phyloP scores from a whole-genome alignment of 2,329 filamentous ascomycete genomes.

The Sporothrix globosa region DNA sequence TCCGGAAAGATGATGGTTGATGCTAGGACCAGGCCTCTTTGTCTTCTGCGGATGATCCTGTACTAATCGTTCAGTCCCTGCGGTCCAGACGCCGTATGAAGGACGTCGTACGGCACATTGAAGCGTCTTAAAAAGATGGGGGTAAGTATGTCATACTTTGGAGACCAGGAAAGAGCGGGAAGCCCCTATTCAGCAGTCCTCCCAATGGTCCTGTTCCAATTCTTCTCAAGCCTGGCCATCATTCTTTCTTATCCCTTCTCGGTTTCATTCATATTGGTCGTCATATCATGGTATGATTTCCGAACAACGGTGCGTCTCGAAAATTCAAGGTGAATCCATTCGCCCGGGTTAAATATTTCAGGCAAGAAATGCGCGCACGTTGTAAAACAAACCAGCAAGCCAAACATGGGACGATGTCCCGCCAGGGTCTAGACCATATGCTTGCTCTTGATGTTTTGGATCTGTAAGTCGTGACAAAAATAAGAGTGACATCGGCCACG shows the following conservation, averaged over 20 bases:
- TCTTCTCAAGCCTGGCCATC: background rate
- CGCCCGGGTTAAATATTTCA: background rate
- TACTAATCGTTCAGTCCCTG: background rate
- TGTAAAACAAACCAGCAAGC: background rate
- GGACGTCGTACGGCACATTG: background rate
- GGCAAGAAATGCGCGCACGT: background rate
- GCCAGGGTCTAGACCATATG: conserved; percentile 5
- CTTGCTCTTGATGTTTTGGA: conserved; percentile 11
- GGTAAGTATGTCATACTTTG: background rate
- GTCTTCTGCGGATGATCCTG: conserved; percentile 4
- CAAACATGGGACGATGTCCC: conserved; percentile 11
- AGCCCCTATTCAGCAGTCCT: background rate
- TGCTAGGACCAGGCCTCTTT: background rate
- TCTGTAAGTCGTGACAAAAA: background rate
- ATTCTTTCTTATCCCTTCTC: background rate
- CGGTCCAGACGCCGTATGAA: background rate
- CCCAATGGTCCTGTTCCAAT: background rate
- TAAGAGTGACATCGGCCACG: background rate
- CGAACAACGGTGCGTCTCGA: conserved; percentile 20
- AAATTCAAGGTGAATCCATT: background rate
- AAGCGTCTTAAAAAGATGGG: background rate
- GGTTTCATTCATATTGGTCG: background rate
- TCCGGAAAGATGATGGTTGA: background rate
- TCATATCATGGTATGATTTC: background rate
- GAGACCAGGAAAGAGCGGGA: background rate